These are phyloP conservation scores for Zygosaccharomyces bisporus DNA, from an alignment of 805 yeast genomes.

Conservation along the genomic window DNA sequence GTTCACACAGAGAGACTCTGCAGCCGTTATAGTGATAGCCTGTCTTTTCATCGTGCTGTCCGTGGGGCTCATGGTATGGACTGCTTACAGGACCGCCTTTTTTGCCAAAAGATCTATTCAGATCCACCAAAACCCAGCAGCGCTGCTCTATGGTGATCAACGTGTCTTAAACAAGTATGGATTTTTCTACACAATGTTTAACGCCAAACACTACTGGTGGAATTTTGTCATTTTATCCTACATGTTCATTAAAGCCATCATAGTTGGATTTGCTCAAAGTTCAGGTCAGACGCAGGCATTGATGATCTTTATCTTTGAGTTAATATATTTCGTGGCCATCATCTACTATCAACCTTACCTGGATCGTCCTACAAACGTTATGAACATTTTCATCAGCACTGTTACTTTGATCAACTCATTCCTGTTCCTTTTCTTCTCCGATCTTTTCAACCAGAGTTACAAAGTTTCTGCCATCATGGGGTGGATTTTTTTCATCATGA, in stretches of 20 bases:
- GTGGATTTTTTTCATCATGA: constrained; percentile 80
- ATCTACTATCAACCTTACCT: constrained; percentile 69
- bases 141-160: constrained; percentile 75
- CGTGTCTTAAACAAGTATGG: constrained; percentile 74
- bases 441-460: constrained; percentile 75
- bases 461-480: constrained; percentile 85
- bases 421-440: constrained; percentile 80
- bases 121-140: constrained; percentile 77
- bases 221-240: constrained; percentile 61
- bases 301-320: constrained; percentile 70
- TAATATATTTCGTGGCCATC: constrained; percentile 61
- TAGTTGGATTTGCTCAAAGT: constrained; percentile 73
- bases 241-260: constrained; percentile 60
- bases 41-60: constrained; percentile 63
- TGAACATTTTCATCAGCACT: constrained; percentile 67
- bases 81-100: constrained; percentile 57
- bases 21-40: constrained; percentile 83
- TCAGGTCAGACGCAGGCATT: constrained; percentile 81
- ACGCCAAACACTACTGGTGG: constrained; percentile 80
- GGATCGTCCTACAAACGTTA: constrained; percentile 75
- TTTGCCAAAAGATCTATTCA: constrained; percentile 62
- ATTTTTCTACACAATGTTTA: constrained; percentile 84
- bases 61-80: constrained; percentile 57
- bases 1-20: constrained; percentile 74
- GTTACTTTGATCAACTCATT: constrained; percentile 77